Evolutionary conservation across 257 asterid genomes (phyloP).

Genomic region (Solanum virginianum): DNA sequence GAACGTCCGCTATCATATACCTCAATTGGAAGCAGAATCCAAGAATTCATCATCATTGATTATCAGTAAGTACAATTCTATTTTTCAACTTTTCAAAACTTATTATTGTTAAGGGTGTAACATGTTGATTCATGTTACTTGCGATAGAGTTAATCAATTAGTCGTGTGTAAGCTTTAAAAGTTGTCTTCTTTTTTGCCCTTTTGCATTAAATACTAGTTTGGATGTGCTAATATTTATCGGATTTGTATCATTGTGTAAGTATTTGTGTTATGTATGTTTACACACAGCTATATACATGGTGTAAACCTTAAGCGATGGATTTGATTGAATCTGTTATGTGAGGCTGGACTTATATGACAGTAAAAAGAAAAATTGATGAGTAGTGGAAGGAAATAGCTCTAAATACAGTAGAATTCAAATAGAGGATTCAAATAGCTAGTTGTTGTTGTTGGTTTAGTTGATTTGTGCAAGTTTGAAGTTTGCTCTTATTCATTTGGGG

Average conservation of each 20-base stretch:
- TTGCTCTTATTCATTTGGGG: neutral
- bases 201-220: neutral
- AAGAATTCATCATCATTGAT: neutral
- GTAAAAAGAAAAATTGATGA: neutral
- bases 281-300: neutral
- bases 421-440: neutral
- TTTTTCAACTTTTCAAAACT: no score
- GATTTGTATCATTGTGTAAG: neutral
- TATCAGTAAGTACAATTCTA: neutral
- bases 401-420: neutral
- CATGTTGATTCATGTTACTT: no score
- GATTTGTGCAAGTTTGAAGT: neutral
- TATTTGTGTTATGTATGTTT: neutral
- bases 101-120: no score
- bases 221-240: neutral
- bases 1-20: neutral
- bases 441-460: neutral
- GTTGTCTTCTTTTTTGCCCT: neutral
- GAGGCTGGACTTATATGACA: neutral
- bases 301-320: neutral
- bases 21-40: neutral
- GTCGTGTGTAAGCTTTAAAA: constrained; percentile 21
- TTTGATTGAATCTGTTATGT: neutral
- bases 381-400: neutral
- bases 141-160: constrained; percentile 17